Conservation (phyloP, 1,139 yeast species). For the Kazachstania sp. region DNA sequence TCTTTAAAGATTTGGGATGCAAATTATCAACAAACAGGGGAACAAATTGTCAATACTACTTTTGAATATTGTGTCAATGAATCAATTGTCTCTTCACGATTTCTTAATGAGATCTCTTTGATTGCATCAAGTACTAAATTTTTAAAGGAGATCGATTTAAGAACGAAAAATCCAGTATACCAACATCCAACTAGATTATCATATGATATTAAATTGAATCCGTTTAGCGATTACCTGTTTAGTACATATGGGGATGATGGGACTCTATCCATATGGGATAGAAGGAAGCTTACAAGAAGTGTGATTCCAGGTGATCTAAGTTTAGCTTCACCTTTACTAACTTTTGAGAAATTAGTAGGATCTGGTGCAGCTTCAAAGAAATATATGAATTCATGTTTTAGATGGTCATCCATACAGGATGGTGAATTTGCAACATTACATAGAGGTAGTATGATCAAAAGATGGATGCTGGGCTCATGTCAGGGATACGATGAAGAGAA, state of each 20-base stretch:
- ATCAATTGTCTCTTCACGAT: constrained; percentile 58
- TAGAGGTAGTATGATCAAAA: constrained; percentile 65
- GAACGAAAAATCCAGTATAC: constrained; percentile 59
- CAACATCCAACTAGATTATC: constrained; percentile 74
- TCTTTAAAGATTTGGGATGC: constrained; percentile 78
- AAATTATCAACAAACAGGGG: constrained; percentile 39
- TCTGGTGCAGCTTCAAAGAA: constrained; percentile 48
- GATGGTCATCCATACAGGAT: constrained; percentile 58
- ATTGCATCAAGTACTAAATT: constrained; percentile 73
- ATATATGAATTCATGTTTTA: constrained; percentile 54
- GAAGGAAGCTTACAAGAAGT: constrained; percentile 47
- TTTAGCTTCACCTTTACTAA: constrained; percentile 47
- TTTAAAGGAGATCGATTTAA: constrained; percentile 67
- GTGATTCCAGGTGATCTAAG: constrained; percentile 18
- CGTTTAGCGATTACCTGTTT: constrained; percentile 54
- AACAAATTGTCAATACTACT: constrained; percentile 45
- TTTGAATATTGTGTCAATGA: constrained; percentile 65
- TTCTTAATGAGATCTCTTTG: constrained; percentile 54
- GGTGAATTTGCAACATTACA: constrained; percentile 78
- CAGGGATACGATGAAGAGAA: constrained; percentile 8
- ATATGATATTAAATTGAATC: constrained; percentile 60
- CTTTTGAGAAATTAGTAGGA: constrained; percentile 57
- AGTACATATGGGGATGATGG: constrained; percentile 80
- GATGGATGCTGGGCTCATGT: constrained; percentile 68
- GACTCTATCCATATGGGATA: constrained; percentile 78